Percentiles rank a stretch among this genome's conserved stretches.
Conservation (phyloP, 371 early-diverging fungal species). For the Mucor racemosus region DNA sequence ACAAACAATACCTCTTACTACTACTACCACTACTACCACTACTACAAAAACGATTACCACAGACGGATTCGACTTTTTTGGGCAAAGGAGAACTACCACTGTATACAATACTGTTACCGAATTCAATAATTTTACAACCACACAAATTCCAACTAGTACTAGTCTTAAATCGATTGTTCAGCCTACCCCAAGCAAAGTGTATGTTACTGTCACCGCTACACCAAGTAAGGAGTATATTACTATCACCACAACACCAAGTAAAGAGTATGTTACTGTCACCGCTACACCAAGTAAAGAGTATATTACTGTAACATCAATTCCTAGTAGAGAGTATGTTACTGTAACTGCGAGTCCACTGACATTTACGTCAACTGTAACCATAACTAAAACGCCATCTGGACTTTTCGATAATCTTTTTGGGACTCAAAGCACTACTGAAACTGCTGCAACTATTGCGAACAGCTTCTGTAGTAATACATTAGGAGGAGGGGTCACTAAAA, state of each 20-base stretch:
- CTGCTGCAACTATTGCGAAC: not conserved
- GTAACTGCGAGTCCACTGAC: not conserved
- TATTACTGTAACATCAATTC: not conserved
- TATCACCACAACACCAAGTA: not conserved
- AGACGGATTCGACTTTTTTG: constrained; percentile 7
- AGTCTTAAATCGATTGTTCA: too few relatives aligned
- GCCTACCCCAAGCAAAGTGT: not conserved
- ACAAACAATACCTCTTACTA: not conserved
- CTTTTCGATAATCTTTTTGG: not conserved
- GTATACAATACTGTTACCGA: not conserved
- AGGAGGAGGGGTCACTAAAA: not conserved
- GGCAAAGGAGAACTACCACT: not conserved
- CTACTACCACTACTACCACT: not conserved
- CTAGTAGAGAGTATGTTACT: not conserved
- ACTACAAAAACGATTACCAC: not conserved
- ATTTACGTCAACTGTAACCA: not conserved
- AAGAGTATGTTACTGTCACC: not conserved
- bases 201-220: not conserved
- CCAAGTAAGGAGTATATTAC: not conserved
- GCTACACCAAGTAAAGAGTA: not conserved
- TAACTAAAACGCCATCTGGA: not conserved
- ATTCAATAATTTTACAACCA: not conserved
- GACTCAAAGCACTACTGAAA: too few relatives aligned
- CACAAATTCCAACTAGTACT: constrained; percentile 2
- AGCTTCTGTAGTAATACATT: not conserved